Evolutionary conservation across 768 basidiomycete genomes (phyloP), one percentile per base, ranked within the genome.

Genomic region (Boletus sp.): DNA sequence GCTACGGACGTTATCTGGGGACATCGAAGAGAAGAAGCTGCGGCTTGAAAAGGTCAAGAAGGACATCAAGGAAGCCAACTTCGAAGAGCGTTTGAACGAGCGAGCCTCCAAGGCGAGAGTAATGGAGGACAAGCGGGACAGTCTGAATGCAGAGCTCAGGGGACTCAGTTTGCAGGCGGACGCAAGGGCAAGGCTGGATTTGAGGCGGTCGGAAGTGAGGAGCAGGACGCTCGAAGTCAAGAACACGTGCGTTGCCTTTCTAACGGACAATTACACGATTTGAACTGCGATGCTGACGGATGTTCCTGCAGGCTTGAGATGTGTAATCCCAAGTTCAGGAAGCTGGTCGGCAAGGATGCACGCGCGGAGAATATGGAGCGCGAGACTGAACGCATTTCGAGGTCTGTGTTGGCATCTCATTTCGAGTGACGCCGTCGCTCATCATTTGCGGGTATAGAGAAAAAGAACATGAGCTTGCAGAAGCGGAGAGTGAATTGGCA

Each of bases 161-260:
- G 73, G 78, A 2, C 72, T 97, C 63, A 92, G 84, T 62, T 64
- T 83, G 45, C 94, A 98, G 68, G 87, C 91, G 0, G 90, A 94
- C 52, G 77, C 83, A 1, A 78, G 96, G 44, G 92, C 94, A 2
- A 87, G 83, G 63, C 70, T 98, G 51, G 84, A 88, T 40, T 66
- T 96, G 59, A 90, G 92, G 66, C 77, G 85, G 57, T 76, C 76
- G 1, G 91, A 94, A 60, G 69, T 86, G 44, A 83, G 79, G 68
- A 78, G 73, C 54, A 91, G 90, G 73, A 75, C 76, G 45, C 75
- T 75, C 15, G 90, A 94, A 40, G 77, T 94, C 14, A 76, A 82
- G 59, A 85, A 80, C 52, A 85, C 79, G 92, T 94, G 57, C 55
- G 87, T 76, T 8, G 9, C 15, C 30, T n/a, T 39, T 48, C 20